These are phyloP conservation scores for Suhomyces sp. DNA, from an alignment of 805 yeast species.

Conservation along the genomic window DNA sequence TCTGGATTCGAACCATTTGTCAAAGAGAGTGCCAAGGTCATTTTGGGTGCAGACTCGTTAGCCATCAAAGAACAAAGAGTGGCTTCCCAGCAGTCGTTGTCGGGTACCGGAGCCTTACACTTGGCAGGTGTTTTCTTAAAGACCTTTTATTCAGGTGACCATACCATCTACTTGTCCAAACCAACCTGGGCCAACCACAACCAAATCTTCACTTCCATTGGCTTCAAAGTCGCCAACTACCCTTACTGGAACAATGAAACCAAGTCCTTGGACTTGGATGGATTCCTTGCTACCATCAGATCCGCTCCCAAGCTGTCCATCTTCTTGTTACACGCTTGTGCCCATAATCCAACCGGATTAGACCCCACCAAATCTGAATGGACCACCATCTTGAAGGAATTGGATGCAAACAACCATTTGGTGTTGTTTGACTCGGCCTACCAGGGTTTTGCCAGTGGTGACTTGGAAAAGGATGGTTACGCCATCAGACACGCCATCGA, in stretches of 20 bases:
- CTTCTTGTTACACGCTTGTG: conserved; percentile 88
- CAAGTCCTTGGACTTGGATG: conserved; percentile 70
- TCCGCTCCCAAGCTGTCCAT: conserved; percentile 73
- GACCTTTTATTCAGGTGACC: conserved; percentile 46
- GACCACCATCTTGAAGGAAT: conserved; percentile 63
- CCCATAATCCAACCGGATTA: conserved; percentile 97
- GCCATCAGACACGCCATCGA: conserved; percentile 69
- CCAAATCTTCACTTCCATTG: conserved; percentile 73
- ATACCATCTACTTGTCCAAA: conserved; percentile 64
- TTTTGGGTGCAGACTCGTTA: conserved; percentile 61
- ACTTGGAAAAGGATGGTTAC: conserved; percentile 77
- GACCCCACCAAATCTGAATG: conserved; percentile 88
- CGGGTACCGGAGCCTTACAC: conserved; percentile 92
- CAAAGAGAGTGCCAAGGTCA: conserved; percentile 67
- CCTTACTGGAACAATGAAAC: conserved; percentile 83
- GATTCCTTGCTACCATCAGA: conserved; percentile 61
- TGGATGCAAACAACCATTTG: conserved; percentile 63
- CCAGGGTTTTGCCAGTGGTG: conserved; percentile 96
- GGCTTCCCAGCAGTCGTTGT: conserved; percentile 71
- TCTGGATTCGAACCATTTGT: conserved; percentile 71
- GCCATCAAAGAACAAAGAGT: conserved; percentile 50
- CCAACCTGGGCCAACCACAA: conserved; percentile 99
- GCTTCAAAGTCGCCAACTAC: conserved; percentile 65
- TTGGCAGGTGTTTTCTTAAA: conserved; percentile 73
- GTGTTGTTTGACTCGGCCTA: conserved; percentile 92